These are phyloP conservation scores for Chaetomium olivaceum DNA, from an alignment of 2,329 filamentous ascomycete genomes.

Conservation along the genomic window DNA sequence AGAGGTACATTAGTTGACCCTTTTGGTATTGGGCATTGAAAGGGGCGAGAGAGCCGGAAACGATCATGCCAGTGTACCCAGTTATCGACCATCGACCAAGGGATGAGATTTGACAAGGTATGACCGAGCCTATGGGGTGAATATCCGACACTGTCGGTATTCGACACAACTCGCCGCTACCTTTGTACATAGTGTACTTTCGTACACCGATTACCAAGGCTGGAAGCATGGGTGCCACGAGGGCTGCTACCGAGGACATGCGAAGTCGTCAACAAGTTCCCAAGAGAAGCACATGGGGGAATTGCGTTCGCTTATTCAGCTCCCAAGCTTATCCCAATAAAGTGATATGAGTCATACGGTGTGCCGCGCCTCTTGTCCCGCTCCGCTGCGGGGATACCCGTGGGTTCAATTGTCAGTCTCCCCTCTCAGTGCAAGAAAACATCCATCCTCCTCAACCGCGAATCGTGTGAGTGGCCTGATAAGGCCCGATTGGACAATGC, in stretches of 20 bases:
- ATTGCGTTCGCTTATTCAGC: slow-evolving; percentile 11
- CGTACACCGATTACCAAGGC: background rate
- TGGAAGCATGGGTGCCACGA: background rate
- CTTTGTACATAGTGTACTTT: background rate
- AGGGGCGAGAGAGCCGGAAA: background rate
- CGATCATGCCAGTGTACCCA: no score
- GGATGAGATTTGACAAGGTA: no score
- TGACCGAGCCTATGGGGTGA: background rate
- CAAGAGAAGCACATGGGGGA: background rate
- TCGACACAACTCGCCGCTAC: background rate
- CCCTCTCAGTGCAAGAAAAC: background rate
- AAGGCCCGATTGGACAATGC: background rate
- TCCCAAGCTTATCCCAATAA: background rate
- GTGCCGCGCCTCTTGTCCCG: background rate
- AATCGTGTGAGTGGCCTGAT: background rate
- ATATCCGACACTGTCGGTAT: background rate
- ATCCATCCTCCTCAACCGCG: background rate
- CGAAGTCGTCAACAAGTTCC: background rate
- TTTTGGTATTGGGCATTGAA: background rate
- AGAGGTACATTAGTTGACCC: no score
- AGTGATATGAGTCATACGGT: slow-evolving; percentile 14
- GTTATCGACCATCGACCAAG: background rate
- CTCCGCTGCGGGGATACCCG: background rate
- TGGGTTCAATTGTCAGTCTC: background rate
- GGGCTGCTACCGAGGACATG: background rate